phyloP scores from a whole-genome alignment of 2,329 filamentous ascomycete species.

The Aspergillus thermomutatus region DNA sequence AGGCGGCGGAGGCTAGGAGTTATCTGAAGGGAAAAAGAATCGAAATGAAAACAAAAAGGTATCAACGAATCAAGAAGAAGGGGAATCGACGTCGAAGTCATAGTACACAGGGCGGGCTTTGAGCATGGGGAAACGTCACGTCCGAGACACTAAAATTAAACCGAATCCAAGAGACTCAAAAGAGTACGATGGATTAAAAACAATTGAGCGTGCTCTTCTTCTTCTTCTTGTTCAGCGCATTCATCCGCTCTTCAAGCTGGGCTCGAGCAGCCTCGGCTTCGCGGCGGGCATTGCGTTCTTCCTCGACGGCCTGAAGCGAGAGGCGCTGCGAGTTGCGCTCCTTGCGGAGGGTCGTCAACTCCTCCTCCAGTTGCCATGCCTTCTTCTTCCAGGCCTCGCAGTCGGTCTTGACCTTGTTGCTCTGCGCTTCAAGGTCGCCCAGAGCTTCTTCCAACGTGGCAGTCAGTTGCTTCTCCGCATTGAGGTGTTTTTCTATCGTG shows the following conservation, averaged over 20 bases:
- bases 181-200: slow-evolving; percentile 60
- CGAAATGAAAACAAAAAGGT: slow-evolving; percentile 16
- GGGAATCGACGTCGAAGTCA: slow-evolving; percentile 25
- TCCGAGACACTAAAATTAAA: slow-evolving; percentile 2
- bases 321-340: slow-evolving; percentile 59
- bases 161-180: slow-evolving; percentile 8
- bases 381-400: slow-evolving; percentile 89
- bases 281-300: slow-evolving; percentile 88
- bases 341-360: slow-evolving; percentile 52
- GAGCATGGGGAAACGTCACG: slow-evolving; percentile 14
- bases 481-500: slow-evolving; percentile 94
- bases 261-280: slow-evolving; percentile 85
- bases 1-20: background rate
- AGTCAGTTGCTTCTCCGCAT: slow-evolving; percentile 93
- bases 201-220: slow-evolving; percentile 95
- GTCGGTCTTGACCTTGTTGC: slow-evolving; percentile 87
- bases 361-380: slow-evolving; percentile 69
- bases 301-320: slow-evolving; percentile 84
- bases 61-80: slow-evolving; percentile 15
- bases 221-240: slow-evolving; percentile 87
- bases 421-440: slow-evolving; percentile 86
- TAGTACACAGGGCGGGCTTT: slow-evolving; percentile 18
- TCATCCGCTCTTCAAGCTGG: slow-evolving; percentile 92
- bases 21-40: background rate
- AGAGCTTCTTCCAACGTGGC: slow-evolving; percentile 93